These are phyloP conservation scores for Wickerhamiella nectarea DNA, from an alignment of 805 yeast genomes.

Conservation along the genomic window DNA sequence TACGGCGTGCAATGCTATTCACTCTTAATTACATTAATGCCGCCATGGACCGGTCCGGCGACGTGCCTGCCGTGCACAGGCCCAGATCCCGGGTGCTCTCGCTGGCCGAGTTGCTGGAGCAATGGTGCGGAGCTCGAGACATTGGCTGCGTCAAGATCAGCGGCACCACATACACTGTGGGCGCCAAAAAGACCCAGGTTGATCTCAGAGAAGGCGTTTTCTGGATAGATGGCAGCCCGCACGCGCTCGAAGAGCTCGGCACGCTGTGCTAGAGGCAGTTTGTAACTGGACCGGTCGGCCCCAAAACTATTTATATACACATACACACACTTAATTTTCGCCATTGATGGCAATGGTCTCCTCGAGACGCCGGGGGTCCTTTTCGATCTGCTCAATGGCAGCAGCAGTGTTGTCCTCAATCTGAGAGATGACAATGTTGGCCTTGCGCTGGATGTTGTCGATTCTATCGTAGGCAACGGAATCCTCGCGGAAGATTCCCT, in stretches of 20 bases:
- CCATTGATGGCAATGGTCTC: background rate
- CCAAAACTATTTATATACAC: too few species aligned
- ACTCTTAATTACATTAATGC: constrained; percentile 3
- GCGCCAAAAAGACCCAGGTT: background rate
- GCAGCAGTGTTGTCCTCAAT: background rate
- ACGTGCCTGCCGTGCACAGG: background rate
- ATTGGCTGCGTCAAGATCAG: background rate
- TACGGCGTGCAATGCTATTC: background rate
- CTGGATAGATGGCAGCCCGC: constrained; percentile 2
- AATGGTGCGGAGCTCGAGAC: background rate
- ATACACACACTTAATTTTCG: too few species aligned
- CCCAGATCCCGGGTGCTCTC: background rate
- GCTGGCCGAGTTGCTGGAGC: background rate
- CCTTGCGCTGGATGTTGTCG: background rate
- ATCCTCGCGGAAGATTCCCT: background rate
- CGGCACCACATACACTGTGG: background rate
- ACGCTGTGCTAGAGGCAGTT: too few species aligned
- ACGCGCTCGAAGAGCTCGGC: background rate
- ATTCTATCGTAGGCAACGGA: background rate
- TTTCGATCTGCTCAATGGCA: background rate
- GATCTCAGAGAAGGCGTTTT: background rate
- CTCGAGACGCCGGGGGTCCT: constrained; percentile 1
- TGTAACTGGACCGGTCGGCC: too few species aligned
- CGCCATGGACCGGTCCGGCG: background rate
- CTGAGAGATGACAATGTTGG: background rate